A percentile compares a stretch with the other conserved stretches of the same genome.
Evolutionary conservation across 1,284 basidiomycete species (phyloP).

Genomic region (Peniophora sp.): DNA sequence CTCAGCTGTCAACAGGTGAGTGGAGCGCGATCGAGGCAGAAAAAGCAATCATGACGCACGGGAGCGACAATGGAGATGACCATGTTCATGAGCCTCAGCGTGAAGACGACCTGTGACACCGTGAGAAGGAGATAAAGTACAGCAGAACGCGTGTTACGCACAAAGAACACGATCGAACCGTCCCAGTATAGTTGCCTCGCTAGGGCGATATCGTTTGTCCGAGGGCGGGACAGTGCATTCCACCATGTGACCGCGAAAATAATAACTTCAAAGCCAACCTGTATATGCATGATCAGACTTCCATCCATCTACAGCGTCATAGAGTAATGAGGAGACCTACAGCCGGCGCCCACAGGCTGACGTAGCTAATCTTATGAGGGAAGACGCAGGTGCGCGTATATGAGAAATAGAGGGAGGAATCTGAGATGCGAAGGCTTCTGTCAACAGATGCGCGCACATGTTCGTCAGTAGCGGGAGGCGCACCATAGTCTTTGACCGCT

Average conservation of each 20-base stretch:
- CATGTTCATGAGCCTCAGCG: constrained; percentile 22
- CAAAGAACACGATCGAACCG: constrained; percentile 24
- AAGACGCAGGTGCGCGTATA: constrained; percentile 11
- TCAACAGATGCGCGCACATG: neutral
- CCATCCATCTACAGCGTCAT: neutral
- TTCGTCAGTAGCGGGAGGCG: constrained; percentile 4
- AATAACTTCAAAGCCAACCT: constrained; percentile 31
- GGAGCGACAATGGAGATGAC: constrained; percentile 17
- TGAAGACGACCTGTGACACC: neutral
- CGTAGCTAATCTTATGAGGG: constrained; percentile 9
- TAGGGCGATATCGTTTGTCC: constrained; percentile 15
- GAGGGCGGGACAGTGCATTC: constrained; percentile 27
- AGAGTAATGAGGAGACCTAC: constrained; percentile 12
- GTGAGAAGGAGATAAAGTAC: neutral
- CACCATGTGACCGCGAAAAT: constrained; percentile 25
- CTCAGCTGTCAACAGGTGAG: constrained; percentile 15
- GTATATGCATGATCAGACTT: neutral
- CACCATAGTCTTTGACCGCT: neutral
- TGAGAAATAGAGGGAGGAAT: neutral
- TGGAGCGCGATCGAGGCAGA: neutral
- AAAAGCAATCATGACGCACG: constrained; percentile 14
- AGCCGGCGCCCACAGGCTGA: constrained; percentile 24
- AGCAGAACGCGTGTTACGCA: constrained; percentile 5
- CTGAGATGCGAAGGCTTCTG: neutral
- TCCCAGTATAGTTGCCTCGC: constrained; percentile 24